phyloP scores from a whole-genome alignment of 768 basidiomycete species.

The Ramaria sp. region DNA sequence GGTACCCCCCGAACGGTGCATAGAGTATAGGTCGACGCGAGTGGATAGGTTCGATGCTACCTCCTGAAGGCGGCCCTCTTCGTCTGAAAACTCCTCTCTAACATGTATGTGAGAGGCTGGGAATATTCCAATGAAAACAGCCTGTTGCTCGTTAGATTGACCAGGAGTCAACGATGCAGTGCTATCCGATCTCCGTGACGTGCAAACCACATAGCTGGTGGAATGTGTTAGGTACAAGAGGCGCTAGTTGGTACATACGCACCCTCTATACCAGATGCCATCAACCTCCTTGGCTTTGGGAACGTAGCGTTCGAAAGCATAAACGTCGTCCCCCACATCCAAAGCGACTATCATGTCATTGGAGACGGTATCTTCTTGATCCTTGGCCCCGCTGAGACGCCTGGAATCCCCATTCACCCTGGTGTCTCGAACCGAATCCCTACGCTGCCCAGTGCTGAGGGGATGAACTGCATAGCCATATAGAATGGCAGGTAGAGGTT shows the following conservation, averaged over 20 bases:
- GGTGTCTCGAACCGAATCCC: slow-evolving; percentile 9
- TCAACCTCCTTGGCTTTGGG: slow-evolving; percentile 64
- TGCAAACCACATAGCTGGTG: slow-evolving; percentile 75
- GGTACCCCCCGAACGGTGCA: slow-evolving; percentile 6
- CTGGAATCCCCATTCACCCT: slow-evolving; percentile 1
- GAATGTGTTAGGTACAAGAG: background rate
- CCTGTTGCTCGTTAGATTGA: slow-evolving; percentile 59
- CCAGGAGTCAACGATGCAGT: slow-evolving; percentile 33
- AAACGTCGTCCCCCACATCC: slow-evolving; percentile 94
- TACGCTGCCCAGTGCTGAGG: slow-evolving; percentile 23
- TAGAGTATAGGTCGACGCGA: slow-evolving; percentile 3
- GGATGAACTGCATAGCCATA: slow-evolving; percentile 90
- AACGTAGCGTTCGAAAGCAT: slow-evolving; percentile 89
- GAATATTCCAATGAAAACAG: slow-evolving; percentile 88
- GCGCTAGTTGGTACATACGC: slow-evolving; percentile 25
- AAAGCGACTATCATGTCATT: slow-evolving; percentile 47
- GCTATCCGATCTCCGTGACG: slow-evolving; percentile 63
- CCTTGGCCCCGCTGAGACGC: background rate
- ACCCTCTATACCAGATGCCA: slow-evolving; percentile 92
- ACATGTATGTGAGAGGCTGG: slow-evolving; percentile 82
- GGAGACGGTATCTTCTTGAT: background rate
- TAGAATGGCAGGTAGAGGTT: slow-evolving; percentile 62
- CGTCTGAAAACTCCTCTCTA: slow-evolving; percentile 79
- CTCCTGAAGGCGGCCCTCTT: slow-evolving; percentile 75
- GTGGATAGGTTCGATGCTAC: slow-evolving; percentile 47